These are phyloP conservation scores for Leccinum arenicola DNA, from an alignment of 768 basidiomycete genomes.

Conservation along the genomic window DNA sequence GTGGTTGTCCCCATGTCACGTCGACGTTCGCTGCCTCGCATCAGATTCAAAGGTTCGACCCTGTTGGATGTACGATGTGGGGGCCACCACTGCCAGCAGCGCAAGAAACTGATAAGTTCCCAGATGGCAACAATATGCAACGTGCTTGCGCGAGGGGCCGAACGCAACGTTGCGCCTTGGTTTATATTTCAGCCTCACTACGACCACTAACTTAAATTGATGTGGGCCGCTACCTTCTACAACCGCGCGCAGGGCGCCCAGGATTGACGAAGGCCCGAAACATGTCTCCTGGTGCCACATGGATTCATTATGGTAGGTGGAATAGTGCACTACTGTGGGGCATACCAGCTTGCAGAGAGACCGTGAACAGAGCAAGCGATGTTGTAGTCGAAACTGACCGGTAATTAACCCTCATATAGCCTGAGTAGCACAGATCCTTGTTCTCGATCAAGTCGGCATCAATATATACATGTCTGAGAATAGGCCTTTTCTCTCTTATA, in stretches of 20 bases:
- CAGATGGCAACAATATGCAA: background rate
- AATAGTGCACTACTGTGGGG: background rate
- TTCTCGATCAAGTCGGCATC: background rate
- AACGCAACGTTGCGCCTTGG: no score
- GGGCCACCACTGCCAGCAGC: background rate
- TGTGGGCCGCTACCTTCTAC: no score
- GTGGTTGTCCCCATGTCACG: background rate
- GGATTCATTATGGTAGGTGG: background rate
- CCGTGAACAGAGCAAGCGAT: background rate
- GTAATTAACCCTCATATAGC: background rate
- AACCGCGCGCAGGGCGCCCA: no score
- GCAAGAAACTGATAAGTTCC: background rate
- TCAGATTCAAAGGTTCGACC: background rate
- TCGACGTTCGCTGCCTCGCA: background rate
- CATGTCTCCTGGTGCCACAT: no score
- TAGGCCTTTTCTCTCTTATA: background rate
- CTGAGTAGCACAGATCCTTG: background rate
- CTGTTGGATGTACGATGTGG: background rate
- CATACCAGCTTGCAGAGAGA: background rate
- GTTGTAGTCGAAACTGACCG: background rate
- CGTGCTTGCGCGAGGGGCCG: background rate
- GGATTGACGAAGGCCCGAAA: no score
- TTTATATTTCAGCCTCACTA: no score
- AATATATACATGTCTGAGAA: constrained; percentile 6
- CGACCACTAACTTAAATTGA: no score